Conservation (phyloP, 352 stramenopile species). For the Phytophthora sp. region DNA sequence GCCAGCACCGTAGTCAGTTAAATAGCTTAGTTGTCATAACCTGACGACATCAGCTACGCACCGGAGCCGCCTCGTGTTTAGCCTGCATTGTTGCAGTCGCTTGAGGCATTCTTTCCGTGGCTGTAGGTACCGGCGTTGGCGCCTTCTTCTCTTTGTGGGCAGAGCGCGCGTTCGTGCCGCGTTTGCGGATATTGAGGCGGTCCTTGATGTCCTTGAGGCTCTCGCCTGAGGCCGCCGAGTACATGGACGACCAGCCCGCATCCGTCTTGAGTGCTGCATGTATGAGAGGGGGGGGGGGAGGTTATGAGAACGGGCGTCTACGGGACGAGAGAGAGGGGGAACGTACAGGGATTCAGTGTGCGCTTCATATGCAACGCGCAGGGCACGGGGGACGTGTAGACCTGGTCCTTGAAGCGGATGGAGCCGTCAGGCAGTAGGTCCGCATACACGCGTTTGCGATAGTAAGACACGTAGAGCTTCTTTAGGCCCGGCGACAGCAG, state of each 20-base stretch:
- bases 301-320: neutral
- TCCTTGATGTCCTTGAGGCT: slow-evolving; percentile 86
- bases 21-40: neutral
- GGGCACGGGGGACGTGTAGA: slow-evolving; percentile 78
- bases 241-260: slow-evolving; percentile 84
- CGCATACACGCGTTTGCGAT: slow-evolving; percentile 79
- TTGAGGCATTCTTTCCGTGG: slow-evolving; percentile 27
- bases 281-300: neutral
- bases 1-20: neutral
- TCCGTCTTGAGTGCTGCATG: slow-evolving; percentile 69
- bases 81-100: slow-evolving; percentile 4
- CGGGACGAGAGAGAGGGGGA: slow-evolving; percentile 3
- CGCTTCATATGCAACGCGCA: slow-evolving; percentile 85
- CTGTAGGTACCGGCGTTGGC: slow-evolving; percentile 25
- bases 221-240: slow-evolving; percentile 62
- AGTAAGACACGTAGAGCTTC: slow-evolving; percentile 86
- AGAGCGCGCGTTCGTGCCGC: slow-evolving; percentile 61
- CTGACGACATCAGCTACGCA: slow-evolving; percentile 23
- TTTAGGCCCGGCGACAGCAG: slow-evolving; percentile 63
- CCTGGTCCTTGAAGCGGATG: slow-evolving; percentile 77
- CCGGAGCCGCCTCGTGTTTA: slow-evolving; percentile 29
- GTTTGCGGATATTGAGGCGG: slow-evolving; percentile 72
- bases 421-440: slow-evolving; percentile 77
- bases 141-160: slow-evolving; percentile 69
- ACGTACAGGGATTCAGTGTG: slow-evolving; percentile 75